Percentiles rank a stretch among this genome's conserved stretches.
These are phyloP conservation scores for Pisolithus thermaeus DNA, from an alignment of 1,284 basidiomycete species.

Conservation along the genomic window DNA sequence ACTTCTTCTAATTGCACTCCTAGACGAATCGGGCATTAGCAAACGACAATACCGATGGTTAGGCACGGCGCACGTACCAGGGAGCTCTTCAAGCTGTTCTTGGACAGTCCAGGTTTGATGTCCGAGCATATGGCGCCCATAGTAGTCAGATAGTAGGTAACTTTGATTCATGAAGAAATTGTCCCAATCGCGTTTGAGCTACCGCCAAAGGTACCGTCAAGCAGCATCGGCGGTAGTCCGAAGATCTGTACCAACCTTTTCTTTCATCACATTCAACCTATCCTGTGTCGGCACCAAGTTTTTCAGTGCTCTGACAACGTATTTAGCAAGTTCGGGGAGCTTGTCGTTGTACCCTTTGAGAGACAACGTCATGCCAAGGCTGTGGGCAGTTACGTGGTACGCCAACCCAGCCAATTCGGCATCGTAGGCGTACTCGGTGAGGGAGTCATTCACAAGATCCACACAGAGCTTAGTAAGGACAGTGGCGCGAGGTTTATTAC, in stretches of 20 bases:
- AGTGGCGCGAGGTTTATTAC: conserved; percentile 49
- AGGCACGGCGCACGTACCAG: conserved; percentile 44
- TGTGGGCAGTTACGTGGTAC: conserved; percentile 68
- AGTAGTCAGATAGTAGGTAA: too few species aligned
- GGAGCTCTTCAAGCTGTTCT: conserved; percentile 77
- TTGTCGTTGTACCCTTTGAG: conserved; percentile 95
- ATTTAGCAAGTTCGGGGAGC: conserved; percentile 69
- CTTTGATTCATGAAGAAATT: conserved; percentile 89
- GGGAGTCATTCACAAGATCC: conserved; percentile 83
- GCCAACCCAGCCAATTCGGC: conserved; percentile 87
- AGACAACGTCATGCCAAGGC: conserved; percentile 65
- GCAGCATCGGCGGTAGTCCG: conserved; percentile 1
- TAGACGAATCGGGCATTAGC: neutral
- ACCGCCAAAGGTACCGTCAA: conserved; percentile 6
- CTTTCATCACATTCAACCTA: conserved; percentile 80
- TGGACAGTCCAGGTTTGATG: conserved; percentile 75
- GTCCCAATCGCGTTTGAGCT: conserved; percentile 72
- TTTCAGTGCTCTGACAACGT: conserved; percentile 73
- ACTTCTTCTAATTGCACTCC: conserved; percentile 54
- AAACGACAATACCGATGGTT: neutral
- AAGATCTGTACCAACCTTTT: conserved; percentile 54
- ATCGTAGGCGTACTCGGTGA: conserved; percentile 91
- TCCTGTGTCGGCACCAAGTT: conserved; percentile 64
- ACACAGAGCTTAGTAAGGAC: conserved; percentile 75
- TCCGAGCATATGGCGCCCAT: conserved; percentile 64